These are phyloP conservation scores for Piromyces finnis DNA, from an alignment of 192 early-diverging fungal species.

Conservation along the genomic window DNA sequence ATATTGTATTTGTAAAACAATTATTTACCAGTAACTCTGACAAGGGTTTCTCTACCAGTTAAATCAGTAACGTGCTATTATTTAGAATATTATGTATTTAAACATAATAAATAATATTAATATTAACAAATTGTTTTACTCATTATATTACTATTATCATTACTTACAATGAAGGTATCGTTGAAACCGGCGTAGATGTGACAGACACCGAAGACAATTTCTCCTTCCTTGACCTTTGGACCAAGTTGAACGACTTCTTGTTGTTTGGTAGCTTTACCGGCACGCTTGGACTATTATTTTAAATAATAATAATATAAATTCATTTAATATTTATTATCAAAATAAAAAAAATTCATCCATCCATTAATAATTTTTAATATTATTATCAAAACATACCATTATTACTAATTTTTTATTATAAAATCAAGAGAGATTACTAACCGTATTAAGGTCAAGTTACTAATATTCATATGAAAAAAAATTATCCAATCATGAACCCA, in stretches of 20 bases:
- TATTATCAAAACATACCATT: background rate
- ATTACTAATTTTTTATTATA: background rate
- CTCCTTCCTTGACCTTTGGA: slow-evolving; percentile 91
- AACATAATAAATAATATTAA: background rate
- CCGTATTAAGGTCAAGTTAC: background rate
- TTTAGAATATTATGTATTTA: background rate
- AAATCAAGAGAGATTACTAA: background rate
- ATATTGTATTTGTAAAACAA: background rate
- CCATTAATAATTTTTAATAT: too few relatives aligned
- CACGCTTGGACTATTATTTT: slow-evolving; percentile 1
- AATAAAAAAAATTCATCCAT: too few relatives aligned
- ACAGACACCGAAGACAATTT: slow-evolving; percentile 98
- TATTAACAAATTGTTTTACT: too few relatives aligned
- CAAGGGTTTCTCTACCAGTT: slow-evolving; percentile 97
- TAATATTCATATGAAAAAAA: background rate
- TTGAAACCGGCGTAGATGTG: slow-evolving; percentile 99
- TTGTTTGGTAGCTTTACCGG: slow-evolving; percentile 27
- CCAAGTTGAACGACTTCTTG: slow-evolving; percentile 87
- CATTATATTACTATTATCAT: too few relatives aligned
- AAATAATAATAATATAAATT: background rate
- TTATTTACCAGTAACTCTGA: slow-evolving; percentile 85
- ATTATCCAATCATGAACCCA: background rate
- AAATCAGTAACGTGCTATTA: slow-evolving; percentile 90
- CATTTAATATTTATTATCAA: too few relatives aligned
- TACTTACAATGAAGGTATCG: slow-evolving; percentile 85